These are phyloP conservation scores for Oenanthe sinensis DNA, from an alignment of 129 eudicot genomes.

Conservation along the genomic window DNA sequence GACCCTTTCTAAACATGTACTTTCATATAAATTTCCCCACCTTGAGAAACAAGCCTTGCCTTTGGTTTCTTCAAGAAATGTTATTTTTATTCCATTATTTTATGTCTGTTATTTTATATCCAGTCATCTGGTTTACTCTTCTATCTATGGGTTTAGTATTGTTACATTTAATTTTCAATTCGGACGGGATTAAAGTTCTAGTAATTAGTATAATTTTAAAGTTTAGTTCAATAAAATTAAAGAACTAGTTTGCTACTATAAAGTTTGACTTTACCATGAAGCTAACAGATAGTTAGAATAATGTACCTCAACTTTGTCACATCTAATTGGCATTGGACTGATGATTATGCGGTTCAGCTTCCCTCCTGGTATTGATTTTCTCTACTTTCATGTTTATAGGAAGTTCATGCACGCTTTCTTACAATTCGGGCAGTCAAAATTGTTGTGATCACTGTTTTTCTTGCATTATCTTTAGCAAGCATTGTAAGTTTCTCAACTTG, in stretches of 20 bases:
- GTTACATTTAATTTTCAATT: not conserved
- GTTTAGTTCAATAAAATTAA: not conserved
- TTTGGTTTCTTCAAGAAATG: not conserved
- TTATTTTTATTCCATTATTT: not conserved
- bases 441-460: slow-evolving; percentile 33
- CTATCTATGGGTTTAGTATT: not conserved
- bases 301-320: not conserved
- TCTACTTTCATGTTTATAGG: slow-evolving; percentile 21
- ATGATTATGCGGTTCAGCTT: not conserved
- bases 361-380: not conserved
- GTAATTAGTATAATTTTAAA: not conserved
- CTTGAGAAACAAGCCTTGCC: not conserved
- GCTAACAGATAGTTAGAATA: not conserved
- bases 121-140: not conserved
- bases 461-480: slow-evolving; percentile 49
- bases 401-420: slow-evolving; percentile 51
- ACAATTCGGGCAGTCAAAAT: slow-evolving; percentile 41
- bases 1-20: not conserved
- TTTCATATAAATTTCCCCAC: too few species aligned
- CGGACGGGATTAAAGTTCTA: not conserved
- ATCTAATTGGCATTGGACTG: not conserved
- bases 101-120: not conserved
- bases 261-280: not conserved
- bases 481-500: slow-evolving; percentile 35
- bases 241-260: not conserved